Evolutionary conservation across 73 alveolate species (phyloP), one percentile per base, ranked within the genome.

Genomic region (Paramecium tetraurelia): DNA sequence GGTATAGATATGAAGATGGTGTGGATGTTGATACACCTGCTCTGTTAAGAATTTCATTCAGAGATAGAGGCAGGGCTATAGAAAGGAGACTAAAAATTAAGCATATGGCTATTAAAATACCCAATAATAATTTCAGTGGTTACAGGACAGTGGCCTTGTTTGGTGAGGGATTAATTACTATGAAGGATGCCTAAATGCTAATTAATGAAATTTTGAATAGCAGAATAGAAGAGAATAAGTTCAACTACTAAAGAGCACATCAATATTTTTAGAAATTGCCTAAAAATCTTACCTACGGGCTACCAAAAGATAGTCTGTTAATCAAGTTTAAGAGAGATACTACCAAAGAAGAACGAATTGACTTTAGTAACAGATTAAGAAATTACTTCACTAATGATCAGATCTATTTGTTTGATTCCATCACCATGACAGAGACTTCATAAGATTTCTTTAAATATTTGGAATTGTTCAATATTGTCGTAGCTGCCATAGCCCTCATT

Each of bases 401-500:
- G 29, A 93, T 96, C 21, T 85, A 93, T 41, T 80, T 95, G 18
- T 84, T 95, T 22, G 98, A 96, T 87, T 86, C 95, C 38, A 92
- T 92, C 85, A 90, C 93, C 40, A 83, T 97, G 44, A 90, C 88
- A n/a, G 98, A 92, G 9, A 92, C 95, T 10, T 93, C 97, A 16
- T 85, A 94, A 77, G 89, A 96, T 38, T 92, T 97, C 2, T 92
- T 97, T 75, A 35, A 53, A 20, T 92, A 95, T 29, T 57, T 98
- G 80, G 94, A 96, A 84, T 75, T 96, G 46, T 96, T 98, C 59
- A 95, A 96, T 41, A 88, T 95, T 57, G 95, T 98, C 22, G 95
- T 97, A 40, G 99, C 99, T n/a, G 59, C 93, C n/a, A 93, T 98
- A 24, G 98, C 99, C 0, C 95, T 98, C 33, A 93, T 95, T 7